Percentiles rank a stretch among this genome's conserved stretches.
phyloP scores from a whole-genome alignment of 1,139 yeast genomes.

The Petasospora fabianii region DNA sequence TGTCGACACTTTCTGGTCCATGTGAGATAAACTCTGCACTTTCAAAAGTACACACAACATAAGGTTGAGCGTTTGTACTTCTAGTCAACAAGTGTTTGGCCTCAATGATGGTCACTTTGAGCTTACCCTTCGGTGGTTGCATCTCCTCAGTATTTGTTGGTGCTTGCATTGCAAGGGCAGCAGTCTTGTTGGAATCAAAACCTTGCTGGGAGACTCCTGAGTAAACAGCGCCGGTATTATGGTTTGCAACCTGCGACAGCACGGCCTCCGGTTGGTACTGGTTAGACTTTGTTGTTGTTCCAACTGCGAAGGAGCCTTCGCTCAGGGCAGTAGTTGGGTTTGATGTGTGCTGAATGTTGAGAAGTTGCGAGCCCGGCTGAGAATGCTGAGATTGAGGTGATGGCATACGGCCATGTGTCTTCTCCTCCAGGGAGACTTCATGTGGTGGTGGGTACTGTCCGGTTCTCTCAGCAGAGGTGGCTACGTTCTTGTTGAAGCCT shows the following conservation, averaged over 20 bases:
- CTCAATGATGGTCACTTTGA: constrained; percentile 75
- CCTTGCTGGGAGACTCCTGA: not conserved
- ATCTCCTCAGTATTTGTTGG: constrained; percentile 4
- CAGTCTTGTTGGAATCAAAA: constrained; percentile 1
- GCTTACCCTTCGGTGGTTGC: constrained; percentile 64
- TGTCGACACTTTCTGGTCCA: constrained; percentile 66
- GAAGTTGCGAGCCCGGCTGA: constrained; percentile 17
- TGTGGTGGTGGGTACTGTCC: constrained; percentile 12
- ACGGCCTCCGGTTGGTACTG: constrained; percentile 32
- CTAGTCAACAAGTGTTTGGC: constrained; percentile 64
- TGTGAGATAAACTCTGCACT: constrained; percentile 86
- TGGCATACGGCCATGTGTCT: not conserved
- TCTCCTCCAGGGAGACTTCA: constrained; percentile 8
- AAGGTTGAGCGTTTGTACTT: constrained; percentile 62
- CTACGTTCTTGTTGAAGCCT: constrained; percentile 35
- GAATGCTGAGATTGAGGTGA: constrained; percentile 7
- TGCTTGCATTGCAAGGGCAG: constrained; percentile 3
- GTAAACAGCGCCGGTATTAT: constrained; percentile 9
- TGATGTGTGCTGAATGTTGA: constrained; percentile 37
- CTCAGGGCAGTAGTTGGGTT: constrained; percentile 69
- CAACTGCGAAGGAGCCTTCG: constrained; percentile 60
- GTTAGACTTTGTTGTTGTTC: constrained; percentile 55
- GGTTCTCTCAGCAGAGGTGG: constrained; percentile 14
- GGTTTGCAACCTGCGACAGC: constrained; percentile 27
- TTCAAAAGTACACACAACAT: constrained; percentile 91